A percentile compares a stretch with the other conserved stretches of the same genome.
phyloP scores from a whole-genome alignment of 1,284 basidiomycete species.

The Agroathelia rolfsii region DNA sequence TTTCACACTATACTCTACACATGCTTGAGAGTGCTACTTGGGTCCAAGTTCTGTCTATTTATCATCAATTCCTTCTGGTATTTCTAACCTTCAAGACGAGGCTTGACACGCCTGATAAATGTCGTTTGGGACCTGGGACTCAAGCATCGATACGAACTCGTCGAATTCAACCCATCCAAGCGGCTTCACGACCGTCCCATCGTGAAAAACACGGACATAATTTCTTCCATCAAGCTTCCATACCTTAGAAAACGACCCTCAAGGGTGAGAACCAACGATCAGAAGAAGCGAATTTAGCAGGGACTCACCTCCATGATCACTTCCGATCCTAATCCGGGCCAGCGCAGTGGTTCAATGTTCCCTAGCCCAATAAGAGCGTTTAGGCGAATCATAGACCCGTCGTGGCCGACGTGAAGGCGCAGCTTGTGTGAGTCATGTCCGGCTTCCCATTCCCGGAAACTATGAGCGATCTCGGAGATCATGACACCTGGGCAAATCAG shows the following conservation, averaged over 20 bases:
- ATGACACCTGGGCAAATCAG: constrained; percentile 25
- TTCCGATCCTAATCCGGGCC: constrained; percentile 43
- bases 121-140: constrained; percentile 27
- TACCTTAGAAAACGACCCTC: constrained; percentile 21
- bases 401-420: constrained; percentile 39
- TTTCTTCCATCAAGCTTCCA: constrained; percentile 24
- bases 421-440: constrained; percentile 28
- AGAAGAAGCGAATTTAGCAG: background rate
- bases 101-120: too few relatives aligned
- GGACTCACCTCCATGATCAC: constrained; percentile 37
- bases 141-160: constrained; percentile 27
- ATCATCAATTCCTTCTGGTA: too few relatives aligned
- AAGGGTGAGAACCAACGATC: background rate
- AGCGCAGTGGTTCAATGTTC: constrained; percentile 25
- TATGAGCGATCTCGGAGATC: constrained; percentile 25
- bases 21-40: too few relatives aligned
- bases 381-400: constrained; percentile 41
- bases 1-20: too few relatives aligned
- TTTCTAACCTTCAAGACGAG: too few relatives aligned
- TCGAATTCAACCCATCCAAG: constrained; percentile 30
- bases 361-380: constrained; percentile 33
- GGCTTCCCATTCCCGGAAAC: constrained; percentile 18
- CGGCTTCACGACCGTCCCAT: constrained; percentile 29
- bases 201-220: constrained; percentile 38
- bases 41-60: too few relatives aligned